Conservation (phyloP, 768 basidiomycete species). For the Phaffia tasmanica region DNA sequence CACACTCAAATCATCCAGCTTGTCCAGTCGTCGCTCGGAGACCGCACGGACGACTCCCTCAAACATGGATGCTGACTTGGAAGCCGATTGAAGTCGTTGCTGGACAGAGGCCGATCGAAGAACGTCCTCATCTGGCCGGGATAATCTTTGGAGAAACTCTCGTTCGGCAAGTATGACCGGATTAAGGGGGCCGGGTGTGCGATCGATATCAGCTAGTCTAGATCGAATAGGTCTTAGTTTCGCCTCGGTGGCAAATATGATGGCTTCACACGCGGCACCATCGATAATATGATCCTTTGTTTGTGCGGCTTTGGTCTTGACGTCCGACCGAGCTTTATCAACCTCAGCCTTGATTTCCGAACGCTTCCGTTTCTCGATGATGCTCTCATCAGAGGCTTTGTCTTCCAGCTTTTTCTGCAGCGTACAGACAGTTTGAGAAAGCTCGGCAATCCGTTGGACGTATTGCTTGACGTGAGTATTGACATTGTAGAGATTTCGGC, state of each 20-base stretch:
- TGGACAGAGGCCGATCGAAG: constrained; percentile 52
- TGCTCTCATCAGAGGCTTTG: constrained; percentile 53
- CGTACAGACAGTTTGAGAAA: constrained; percentile 69
- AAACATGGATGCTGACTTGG: constrained; percentile 68
- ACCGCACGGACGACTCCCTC: constrained; percentile 76
- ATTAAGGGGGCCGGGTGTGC: constrained; percentile 37
- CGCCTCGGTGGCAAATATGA: constrained; percentile 56
- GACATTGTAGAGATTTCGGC: constrained; percentile 87
- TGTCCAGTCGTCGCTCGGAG: constrained; percentile 65
- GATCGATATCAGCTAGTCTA: constrained; percentile 47
- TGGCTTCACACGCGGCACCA: constrained; percentile 62
- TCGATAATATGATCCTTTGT: constrained; percentile 60
- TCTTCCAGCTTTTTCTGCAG: constrained; percentile 76
- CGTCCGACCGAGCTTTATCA: constrained; percentile 60
- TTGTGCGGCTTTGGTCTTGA: constrained; percentile 60
- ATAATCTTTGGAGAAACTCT: constrained; percentile 55
- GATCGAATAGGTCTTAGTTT: constrained; percentile 55
- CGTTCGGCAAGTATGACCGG: constrained; percentile 63
- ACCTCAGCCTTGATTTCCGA: constrained; percentile 56
- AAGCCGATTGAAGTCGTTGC: constrained; percentile 53
- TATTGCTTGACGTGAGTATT: constrained; percentile 91
- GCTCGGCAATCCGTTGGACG: constrained; percentile 82
- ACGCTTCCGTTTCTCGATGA: constrained; percentile 55
- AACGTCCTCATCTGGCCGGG: constrained; percentile 58
- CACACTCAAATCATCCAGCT: constrained; percentile 57